Evolutionary conservation across 345 rosid genomes (phyloP), one percentile per base, ranked within the genome.

Genomic region (Aquilaria malaccensis): DNA sequence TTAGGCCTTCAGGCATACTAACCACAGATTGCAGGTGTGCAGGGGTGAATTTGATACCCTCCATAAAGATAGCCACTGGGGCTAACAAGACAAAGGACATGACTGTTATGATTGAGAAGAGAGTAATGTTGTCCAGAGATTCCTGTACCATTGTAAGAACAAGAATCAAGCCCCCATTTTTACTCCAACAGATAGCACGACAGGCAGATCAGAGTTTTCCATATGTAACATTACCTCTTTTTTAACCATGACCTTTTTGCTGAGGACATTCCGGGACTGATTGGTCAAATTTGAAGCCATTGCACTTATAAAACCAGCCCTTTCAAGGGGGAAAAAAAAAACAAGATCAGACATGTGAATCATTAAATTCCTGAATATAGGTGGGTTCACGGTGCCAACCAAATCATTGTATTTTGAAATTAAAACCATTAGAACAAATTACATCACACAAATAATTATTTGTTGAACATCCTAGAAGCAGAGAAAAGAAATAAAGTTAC

Each of bases 241-340:
- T 58, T 85, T 94, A 43, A 85, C 86, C 99, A 94, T 94, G 74
- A 94, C 86, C 70, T 91, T 94, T 69, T 94, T 94, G 79, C 96
- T 89, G 43, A 89, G 87, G 61, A 89, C 96, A 45, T 89, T 89
- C 60, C 96, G 93, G 61, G 93, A 89, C 66, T 89, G 96, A 68
- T 86, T 86, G 41, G 91, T 67, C 77, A 89, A 74, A 79, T 89
- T 89, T 61, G 96, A 89, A 59, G 96, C 96, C 96, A 89, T 89
- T 55, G 96, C 96, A 75, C 79, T 89, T 85, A 83, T 75, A 68
- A 88, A 89, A 50, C 96, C 96, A 78, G 85, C 87, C 96, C 96
- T 89, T 62, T 63, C 22, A 22, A 22, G 22, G 22, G 22, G 1
- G 1, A 22, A 22, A 7, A 64, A 15, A 66, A 55, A 10, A 7